Conservation (phyloP, 2,329 filamentous ascomycete species). For the Colletotrichum incanum region DNA sequence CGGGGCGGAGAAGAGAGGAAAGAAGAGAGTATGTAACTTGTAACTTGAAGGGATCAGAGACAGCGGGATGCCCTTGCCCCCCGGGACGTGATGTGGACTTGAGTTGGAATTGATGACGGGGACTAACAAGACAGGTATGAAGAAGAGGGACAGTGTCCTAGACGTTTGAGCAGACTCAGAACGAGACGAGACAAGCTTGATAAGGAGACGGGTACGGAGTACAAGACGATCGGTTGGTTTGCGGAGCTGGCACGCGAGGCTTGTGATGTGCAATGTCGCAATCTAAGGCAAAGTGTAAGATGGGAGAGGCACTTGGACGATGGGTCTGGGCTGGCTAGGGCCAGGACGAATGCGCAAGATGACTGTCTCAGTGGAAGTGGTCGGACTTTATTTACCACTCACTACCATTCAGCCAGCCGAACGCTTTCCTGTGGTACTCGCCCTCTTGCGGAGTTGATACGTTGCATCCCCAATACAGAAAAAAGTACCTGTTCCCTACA, state of each 20-base stretch:
- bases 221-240: not conserved
- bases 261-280: constrained; percentile 42
- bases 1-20: constrained; percentile 11
- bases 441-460: not conserved
- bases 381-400: constrained; percentile 11
- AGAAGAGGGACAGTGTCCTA: not conserved
- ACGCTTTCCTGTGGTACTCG: not conserved
- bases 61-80: not conserved
- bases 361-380: constrained; percentile 36
- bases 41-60: constrained; percentile 13
- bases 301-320: not conserved
- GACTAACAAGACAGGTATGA: constrained; percentile 8
- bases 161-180: not conserved
- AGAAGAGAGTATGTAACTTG: constrained; percentile 4
- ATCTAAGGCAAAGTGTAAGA: constrained; percentile 34
- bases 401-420: not conserved
- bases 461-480: not conserved
- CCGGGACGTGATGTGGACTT: constrained; percentile 1
- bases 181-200: constrained; percentile 7
- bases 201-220: not conserved
- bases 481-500: not conserved
- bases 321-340: constrained; percentile 12
- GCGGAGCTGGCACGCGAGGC: constrained; percentile 40
- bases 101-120: not conserved
- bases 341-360: constrained; percentile 37